Evolutionary conservation across 345 rosid species (phyloP).

Genomic region (Eucalyptus curtisii): DNA sequence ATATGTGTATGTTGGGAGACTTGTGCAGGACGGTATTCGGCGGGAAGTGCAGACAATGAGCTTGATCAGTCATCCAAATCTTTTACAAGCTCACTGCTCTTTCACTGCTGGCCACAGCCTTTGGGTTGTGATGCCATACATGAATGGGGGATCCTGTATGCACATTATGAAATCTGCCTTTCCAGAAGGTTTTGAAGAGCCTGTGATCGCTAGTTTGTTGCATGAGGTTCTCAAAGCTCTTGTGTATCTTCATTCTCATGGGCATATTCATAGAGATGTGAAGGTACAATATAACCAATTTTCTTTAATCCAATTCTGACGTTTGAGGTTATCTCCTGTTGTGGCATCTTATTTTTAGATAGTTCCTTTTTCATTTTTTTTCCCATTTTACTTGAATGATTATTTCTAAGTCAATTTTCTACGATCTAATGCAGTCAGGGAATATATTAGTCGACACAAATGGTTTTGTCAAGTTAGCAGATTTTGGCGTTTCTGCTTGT

Average conservation of each 20-base stretch:
- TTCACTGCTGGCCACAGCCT: constrained; percentile 71
- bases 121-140: constrained; percentile 99
- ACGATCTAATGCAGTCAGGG: constrained; percentile 60
- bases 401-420: not conserved
- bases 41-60: constrained; percentile 96
- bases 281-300: constrained; percentile 40
- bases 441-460: constrained; percentile 72
- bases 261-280: constrained; percentile 97
- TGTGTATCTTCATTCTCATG: constrained; percentile 85
- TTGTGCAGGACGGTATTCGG: constrained; percentile 83
- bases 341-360: not conserved
- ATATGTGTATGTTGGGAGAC: not conserved
- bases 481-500: constrained; percentile 97
- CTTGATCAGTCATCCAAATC: constrained; percentile 80
- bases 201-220: constrained; percentile 81
- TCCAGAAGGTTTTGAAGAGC: constrained; percentile 93
- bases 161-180: constrained; percentile 80
- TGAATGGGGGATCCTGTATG: constrained; percentile 98
- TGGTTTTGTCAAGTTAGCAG: constrained; percentile 89
- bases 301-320: not conserved
- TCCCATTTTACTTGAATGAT: not conserved
- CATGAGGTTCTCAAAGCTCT: constrained; percentile 92
- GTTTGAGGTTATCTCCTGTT: not conserved
- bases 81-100: constrained; percentile 83
- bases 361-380: not conserved